These are phyloP conservation scores for Ormosia semicastrata DNA, from an alignment of 306 rosid species.

Conservation along the genomic window DNA sequence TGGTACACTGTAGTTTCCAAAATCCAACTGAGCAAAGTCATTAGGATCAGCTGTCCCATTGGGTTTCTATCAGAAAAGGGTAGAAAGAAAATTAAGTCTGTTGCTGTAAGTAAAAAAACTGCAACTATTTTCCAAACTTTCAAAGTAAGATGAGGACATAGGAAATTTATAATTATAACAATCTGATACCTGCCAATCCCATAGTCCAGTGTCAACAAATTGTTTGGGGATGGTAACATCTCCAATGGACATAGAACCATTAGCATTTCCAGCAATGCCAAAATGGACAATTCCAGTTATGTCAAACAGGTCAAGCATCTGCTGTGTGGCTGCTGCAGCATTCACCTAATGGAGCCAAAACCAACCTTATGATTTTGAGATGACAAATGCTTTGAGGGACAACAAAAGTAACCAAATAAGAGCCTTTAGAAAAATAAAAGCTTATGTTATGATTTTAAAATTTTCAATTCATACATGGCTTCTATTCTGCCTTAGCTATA, in stretches of 20 bases:
- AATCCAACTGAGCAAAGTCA: conserved; percentile 29
- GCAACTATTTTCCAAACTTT: neutral
- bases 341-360: conserved; percentile 35
- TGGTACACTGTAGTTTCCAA: conserved; percentile 36
- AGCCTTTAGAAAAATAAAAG: neutral
- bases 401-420: neutral
- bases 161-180: neutral
- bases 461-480: too few species aligned
- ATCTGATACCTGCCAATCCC: conserved; percentile 47
- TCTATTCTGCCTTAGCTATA: too few species aligned
- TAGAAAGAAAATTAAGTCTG: neutral
- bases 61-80: conserved; percentile 27
- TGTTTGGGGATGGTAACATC: conserved; percentile 50
- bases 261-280: conserved; percentile 53
- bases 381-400: neutral
- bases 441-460: too few species aligned
- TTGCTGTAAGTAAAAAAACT: neutral
- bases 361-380: neutral
- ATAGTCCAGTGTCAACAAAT: conserved; percentile 42
- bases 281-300: conserved; percentile 49
- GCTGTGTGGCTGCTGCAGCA: conserved; percentile 52
- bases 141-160: neutral
- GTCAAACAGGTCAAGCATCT: conserved; percentile 49
- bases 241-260: conserved; percentile 50
- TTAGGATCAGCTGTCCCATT: conserved; percentile 12